phyloP scores from a whole-genome alignment of 768 basidiomycete genomes.

The Mrakia gelida region DNA sequence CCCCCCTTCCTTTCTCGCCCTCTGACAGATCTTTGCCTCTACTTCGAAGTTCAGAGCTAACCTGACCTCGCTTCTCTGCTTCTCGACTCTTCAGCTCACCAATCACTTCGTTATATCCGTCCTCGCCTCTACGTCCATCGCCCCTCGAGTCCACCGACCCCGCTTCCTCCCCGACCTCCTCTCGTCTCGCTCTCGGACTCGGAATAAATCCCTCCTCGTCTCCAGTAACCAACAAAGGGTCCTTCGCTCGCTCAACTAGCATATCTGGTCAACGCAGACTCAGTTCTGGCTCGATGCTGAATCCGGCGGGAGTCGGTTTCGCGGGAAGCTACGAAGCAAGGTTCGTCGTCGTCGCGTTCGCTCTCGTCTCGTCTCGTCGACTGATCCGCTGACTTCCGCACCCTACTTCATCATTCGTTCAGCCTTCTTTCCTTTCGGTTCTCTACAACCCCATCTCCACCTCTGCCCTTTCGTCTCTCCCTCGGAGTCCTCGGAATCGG shows the following conservation, averaged over 20 bases:
- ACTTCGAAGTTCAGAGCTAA: neutral
- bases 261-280: neutral
- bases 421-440: conserved; percentile 30
- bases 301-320: conserved; percentile 3
- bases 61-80: neutral
- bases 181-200: neutral
- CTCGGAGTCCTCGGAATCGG: conserved; percentile 14
- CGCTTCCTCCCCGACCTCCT: neutral
- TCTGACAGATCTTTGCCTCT: neutral
- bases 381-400: neutral
- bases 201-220: neutral
- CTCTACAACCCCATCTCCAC: conserved; percentile 22
- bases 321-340: conserved; percentile 25
- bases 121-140: conserved; percentile 16
- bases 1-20: neutral
- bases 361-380: neutral
- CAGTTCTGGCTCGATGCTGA: neutral
- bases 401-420: neutral
- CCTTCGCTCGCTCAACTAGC: neutral
- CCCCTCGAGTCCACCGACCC: neutral
- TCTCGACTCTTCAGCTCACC: neutral
- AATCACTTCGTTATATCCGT: neutral
- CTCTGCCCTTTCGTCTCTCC: conserved; percentile 17
- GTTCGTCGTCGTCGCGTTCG: neutral
- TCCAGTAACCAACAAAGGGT: neutral